Evolutionary conservation across 1,139 yeast genomes (phyloP).

Genomic region (Pneumocystis canis): DNA sequence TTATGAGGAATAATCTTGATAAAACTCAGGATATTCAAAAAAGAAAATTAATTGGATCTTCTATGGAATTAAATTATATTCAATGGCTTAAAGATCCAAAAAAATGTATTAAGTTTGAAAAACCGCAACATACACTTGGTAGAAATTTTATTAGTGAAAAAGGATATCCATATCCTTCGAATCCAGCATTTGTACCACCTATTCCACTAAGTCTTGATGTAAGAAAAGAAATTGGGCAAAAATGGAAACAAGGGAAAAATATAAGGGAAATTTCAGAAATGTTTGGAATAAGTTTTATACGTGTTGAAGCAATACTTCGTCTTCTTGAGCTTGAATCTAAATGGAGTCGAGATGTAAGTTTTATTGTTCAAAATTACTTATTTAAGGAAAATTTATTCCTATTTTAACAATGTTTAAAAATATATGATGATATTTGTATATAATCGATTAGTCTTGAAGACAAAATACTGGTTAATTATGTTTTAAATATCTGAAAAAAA

Average conservation of each 20-base stretch:
- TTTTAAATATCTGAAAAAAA: neutral
- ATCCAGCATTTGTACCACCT: neutral
- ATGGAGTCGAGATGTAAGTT: neutral
- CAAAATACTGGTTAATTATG: neutral
- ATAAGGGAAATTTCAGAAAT: neutral
- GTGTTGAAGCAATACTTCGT: slow-evolving; percentile 1
- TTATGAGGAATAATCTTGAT: neutral
- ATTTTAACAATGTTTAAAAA: neutral
- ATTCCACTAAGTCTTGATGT: neutral
- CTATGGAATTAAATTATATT: neutral
- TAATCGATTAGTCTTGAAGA: neutral
- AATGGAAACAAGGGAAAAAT: neutral
- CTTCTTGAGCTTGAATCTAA: neutral
- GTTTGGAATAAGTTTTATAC: neutral
- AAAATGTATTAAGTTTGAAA: neutral
- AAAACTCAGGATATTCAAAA: neutral
- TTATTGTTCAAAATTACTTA: neutral
- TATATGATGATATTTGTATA: neutral
- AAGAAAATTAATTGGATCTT: neutral
- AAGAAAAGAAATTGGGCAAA: neutral
- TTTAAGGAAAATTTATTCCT: neutral
- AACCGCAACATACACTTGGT: neutral
- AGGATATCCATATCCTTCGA: neutral
- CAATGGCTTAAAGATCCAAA: neutral
- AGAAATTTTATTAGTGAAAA: neutral